Base-by-base conservation (phyloP, 495 filamentous ascomycete species). In the Lasiosphaeris hirsuta region DNA sequence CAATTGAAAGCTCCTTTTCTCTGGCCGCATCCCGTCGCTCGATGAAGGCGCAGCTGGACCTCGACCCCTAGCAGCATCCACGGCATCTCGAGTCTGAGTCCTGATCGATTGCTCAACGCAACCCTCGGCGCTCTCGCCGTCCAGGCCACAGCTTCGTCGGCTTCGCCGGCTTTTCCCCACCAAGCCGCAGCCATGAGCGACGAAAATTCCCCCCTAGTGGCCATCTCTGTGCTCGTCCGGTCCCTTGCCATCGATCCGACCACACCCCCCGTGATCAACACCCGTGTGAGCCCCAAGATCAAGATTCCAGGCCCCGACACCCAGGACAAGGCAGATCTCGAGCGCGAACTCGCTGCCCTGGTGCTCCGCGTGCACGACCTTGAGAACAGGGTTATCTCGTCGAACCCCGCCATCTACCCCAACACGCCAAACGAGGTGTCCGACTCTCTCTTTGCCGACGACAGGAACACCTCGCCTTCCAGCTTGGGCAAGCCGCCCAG, bases 331-430 rank as follows among this genome's bases (percentile, higher is more conserved):
- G 72, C 75, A 57, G 77, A 78, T 44, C 80, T 93, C 46, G 88
- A 91, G 71, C 75, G 75, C 55, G 89, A 90, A 67, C 79, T 93
- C 48, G 81, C 83, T 52, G 82, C 85, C 52, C 78, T 93, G 54
- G 78, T 84, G 49, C 75, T 81, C 55, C 76, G 89, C 44, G 77
- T 93, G 50, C 84, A 87, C 61, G 80, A 80, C 56, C 78, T 93
- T 53, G 87, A 91, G 75, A 78, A 76, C 59, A 81, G 83, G 73
- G 82, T 84, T 67, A 81, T 60, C 57, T 79, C 79, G 34, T 17
- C 58, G 67, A 70, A 80, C 54, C 78, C 75, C 58, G 69, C 75
- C 58, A 72, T 72, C 39, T 80, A 86, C 58, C 85, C 86, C 54
- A 84, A 83, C 66, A 84, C 83, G 30, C 84, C 86, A 40, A 83